Percentiles rank a stretch among this genome's conserved stretches.
phyloP scores from a whole-genome alignment of 495 filamentous ascomycete genomes.

The Hypoxylon cercidicola region DNA sequence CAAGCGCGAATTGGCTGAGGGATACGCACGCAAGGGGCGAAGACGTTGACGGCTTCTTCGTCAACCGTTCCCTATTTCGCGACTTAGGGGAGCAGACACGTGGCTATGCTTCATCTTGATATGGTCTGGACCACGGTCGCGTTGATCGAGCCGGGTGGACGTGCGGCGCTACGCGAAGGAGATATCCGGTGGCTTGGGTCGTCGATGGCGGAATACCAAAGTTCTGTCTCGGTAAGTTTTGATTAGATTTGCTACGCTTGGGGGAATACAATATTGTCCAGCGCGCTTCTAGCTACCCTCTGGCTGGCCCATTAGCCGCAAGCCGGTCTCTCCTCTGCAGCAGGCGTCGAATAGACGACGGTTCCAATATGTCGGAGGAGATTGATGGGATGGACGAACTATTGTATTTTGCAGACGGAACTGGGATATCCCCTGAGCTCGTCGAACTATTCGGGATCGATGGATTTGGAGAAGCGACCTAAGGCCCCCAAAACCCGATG shows the following conservation, averaged over 20 bases:
- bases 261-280: neutral
- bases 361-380: neutral
- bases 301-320: conserved; percentile 35
- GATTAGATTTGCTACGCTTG: neutral
- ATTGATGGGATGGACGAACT: neutral
- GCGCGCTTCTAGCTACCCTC: conserved; percentile 1
- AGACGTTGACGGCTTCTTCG: neutral
- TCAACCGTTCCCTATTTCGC: neutral
- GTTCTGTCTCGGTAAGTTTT: neutral
- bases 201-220: neutral
- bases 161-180: conserved; percentile 1
- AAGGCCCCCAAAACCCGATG: conserved; percentile 14
- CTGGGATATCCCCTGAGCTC: no score
- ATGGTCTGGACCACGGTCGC: neutral
- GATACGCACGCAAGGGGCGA: neutral
- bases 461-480: conserved; percentile 9
- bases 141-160: neutral
- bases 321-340: conserved; percentile 1
- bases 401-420: no score
- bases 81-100: conserved; percentile 7
- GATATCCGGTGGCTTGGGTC: conserved; percentile 16
- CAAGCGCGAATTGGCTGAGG: neutral
- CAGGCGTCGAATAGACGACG: conserved; percentile 29
- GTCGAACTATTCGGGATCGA: no score
- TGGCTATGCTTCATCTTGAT: conserved; percentile 11